Percentiles rank a stretch among this genome's conserved stretches.
Evolutionary conservation across 192 early-diverging fungal species (phyloP).

Genomic region (Podila epigama): DNA sequence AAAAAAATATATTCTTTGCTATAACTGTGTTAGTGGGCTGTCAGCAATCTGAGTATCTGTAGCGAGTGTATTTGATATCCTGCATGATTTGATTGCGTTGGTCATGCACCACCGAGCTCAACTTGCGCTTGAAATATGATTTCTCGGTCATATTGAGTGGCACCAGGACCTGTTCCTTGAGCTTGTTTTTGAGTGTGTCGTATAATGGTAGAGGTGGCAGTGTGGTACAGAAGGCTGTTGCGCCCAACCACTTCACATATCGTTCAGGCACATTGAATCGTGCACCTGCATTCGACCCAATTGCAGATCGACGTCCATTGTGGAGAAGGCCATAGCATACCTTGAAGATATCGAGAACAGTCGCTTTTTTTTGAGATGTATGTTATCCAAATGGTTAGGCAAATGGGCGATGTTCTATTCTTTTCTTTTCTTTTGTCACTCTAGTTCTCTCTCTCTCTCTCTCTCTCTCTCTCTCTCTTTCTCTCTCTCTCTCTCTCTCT

Average conservation of each 20-base stretch:
- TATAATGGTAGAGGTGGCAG: conserved; percentile 14
- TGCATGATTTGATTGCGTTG: conserved; percentile 25
- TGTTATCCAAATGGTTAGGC: neutral
- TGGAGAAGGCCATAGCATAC: conserved; percentile 23
- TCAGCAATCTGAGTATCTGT: no score
- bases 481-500: no score
- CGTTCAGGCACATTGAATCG: conserved; percentile 18
- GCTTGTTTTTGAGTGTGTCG: neutral
- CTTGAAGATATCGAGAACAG: conserved; percentile 19
- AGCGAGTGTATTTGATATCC: conserved; percentile 15
- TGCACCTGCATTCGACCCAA: conserved; percentile 8
- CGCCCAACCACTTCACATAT: conserved; percentile 43
- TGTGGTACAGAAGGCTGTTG: conserved; percentile 16
- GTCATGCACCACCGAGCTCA: conserved; percentile 17
- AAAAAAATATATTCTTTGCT: no score
- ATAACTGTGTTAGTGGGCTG: no score
- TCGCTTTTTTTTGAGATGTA: neutral
- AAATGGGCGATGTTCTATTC: no score
- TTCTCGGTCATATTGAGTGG: conserved; percentile 1
- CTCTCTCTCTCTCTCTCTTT: no score
- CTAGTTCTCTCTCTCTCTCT: no score
- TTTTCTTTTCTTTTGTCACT: no score
- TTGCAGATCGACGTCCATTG: conserved; percentile 18
- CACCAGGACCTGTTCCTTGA: conserved; percentile 11
- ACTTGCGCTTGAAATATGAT: conserved; percentile 13